A percentile compares a stretch with the other conserved stretches of the same genome.
Conservation (phyloP, 768 basidiomycete species). For the Tylopilus rubrobrunneus region DNA sequence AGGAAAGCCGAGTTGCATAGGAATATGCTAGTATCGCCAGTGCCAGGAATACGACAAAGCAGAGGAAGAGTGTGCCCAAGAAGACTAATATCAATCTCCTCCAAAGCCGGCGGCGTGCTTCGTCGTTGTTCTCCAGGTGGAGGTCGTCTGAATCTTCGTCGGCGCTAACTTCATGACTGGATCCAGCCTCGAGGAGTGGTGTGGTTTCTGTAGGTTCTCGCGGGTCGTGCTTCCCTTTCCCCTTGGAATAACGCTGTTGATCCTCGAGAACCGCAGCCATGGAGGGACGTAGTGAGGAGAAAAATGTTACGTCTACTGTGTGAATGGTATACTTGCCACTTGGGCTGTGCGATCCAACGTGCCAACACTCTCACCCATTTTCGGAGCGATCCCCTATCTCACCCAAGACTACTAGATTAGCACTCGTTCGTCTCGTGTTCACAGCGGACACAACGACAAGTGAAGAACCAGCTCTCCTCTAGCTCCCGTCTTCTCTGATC, state of each 20-base stretch:
- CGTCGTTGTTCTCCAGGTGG: constrained; percentile 19
- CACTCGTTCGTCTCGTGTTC: constrained; percentile 13
- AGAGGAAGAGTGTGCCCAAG: constrained; percentile 49
- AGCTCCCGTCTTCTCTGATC: constrained; percentile 39
- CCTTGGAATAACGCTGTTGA: constrained; percentile 17
- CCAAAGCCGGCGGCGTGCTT: constrained; percentile 27
- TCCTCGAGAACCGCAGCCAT: constrained; percentile 21
- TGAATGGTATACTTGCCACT: background rate
- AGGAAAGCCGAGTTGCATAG: constrained; percentile 55
- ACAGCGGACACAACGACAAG: constrained; percentile 49
- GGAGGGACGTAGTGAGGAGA: constrained; percentile 12
- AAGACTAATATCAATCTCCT: constrained; percentile 47
- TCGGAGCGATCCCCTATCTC: constrained; percentile 1
- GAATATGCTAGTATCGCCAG: constrained; percentile 58
- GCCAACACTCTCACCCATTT: constrained; percentile 7
- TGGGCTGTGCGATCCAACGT: constrained; percentile 13
- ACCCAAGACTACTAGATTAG: background rate
- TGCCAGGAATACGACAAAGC: constrained; percentile 41
- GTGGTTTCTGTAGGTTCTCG: constrained; percentile 28
- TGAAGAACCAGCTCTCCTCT: constrained; percentile 53
- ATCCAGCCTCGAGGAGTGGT: constrained; percentile 26
- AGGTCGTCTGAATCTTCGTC: constrained; percentile 17
- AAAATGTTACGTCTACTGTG: background rate
- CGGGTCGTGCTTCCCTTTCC: constrained; percentile 24
- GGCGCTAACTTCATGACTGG: constrained; percentile 13